A percentile compares a stretch with the other conserved stretches of the same genome.
Conservation (phyloP, 371 early-diverging fungal genomes). For the Fennellomyces sp. region DNA sequence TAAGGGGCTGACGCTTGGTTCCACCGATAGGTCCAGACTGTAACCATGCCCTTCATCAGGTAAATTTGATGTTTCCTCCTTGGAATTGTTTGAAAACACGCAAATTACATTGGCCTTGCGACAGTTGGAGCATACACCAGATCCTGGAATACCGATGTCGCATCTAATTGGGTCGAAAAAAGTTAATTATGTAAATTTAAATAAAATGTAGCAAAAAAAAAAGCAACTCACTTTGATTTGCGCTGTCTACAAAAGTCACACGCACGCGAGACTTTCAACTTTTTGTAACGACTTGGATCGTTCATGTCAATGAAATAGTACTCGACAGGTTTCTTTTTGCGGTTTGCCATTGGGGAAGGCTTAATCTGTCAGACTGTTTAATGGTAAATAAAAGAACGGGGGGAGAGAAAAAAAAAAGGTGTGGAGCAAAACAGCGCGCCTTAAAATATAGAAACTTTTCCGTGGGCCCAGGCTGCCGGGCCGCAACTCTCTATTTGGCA, state of each 20-base stretch:
- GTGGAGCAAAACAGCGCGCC: no score
- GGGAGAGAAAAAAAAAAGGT: no score
- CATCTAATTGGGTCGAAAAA: conserved; percentile 24
- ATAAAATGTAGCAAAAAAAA: no score
- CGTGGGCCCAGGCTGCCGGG: no score
- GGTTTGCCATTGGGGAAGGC: not conserved
- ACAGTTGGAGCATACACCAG: conserved; percentile 41
- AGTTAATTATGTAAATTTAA: not conserved
- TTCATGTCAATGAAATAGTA: conserved; percentile 47
- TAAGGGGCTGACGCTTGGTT: not conserved
- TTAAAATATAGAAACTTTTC: no score
- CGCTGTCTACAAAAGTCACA: conserved; percentile 46
- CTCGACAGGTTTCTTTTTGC: conserved; percentile 12
- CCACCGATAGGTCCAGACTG: not conserved
- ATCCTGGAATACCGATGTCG: conserved; percentile 37
- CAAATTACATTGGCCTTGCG: conserved; percentile 10
- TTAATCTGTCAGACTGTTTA: no score
- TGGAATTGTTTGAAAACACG: not conserved
- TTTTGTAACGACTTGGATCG: conserved; percentile 42
- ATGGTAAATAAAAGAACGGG: no score
- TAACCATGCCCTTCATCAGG: not conserved
- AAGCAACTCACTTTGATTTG: conserved; percentile 42
- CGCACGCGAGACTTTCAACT: conserved; percentile 38
- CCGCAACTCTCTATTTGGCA: no score
- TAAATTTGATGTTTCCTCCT: not conserved